Percentiles rank a stretch among this genome's conserved stretches.
These are phyloP conservation scores for Wickerhamomyces chaumierensis DNA, from an alignment of 805 yeast genomes.

Conservation along the genomic window DNA sequence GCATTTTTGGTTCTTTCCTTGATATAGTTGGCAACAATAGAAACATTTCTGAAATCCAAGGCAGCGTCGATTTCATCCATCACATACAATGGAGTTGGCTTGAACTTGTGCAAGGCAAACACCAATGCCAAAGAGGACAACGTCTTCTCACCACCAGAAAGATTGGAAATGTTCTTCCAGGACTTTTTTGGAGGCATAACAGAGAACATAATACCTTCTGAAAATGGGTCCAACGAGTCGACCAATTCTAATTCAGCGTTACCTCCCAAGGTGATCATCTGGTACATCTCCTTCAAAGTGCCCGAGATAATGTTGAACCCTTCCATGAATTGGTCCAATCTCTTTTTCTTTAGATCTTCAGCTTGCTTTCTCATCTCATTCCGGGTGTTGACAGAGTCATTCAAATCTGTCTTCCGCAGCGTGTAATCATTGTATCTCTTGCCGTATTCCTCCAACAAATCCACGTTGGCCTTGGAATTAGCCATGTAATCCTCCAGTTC, in stretches of 20 bases:
- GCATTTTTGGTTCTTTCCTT: slow-evolving; percentile 94
- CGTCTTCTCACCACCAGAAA: slow-evolving; percentile 98
- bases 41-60: slow-evolving; percentile 89
- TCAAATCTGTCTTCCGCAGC: slow-evolving; percentile 53
- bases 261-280: slow-evolving; percentile 98
- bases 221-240: slow-evolving; percentile 93
- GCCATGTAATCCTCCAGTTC: slow-evolving; percentile 44
- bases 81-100: slow-evolving; percentile 94
- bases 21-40: slow-evolving; percentile 94
- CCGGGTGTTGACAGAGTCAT: slow-evolving; percentile 52
- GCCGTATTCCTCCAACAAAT: slow-evolving; percentile 68
- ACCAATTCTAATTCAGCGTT: slow-evolving; percentile 95
- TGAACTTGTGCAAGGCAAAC: slow-evolving; percentile 90
- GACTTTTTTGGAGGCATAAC: slow-evolving; percentile 99
- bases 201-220: slow-evolving; percentile 92
- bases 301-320: slow-evolving; percentile 83
- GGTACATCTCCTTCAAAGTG: slow-evolving; percentile 92
- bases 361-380: slow-evolving; percentile 50
- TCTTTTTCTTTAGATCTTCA: slow-evolving; percentile 59
- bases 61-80: slow-evolving; percentile 99
- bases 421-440: slow-evolving; percentile 52
- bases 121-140: slow-evolving; percentile 89
- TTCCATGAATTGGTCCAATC: slow-evolving; percentile 84
- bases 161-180: slow-evolving; percentile 90
- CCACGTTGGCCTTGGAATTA: slow-evolving; percentile 54